These are phyloP conservation scores for Fusarium buharicum DNA, from an alignment of 2,329 filamentous ascomycete species.

Conservation along the genomic window DNA sequence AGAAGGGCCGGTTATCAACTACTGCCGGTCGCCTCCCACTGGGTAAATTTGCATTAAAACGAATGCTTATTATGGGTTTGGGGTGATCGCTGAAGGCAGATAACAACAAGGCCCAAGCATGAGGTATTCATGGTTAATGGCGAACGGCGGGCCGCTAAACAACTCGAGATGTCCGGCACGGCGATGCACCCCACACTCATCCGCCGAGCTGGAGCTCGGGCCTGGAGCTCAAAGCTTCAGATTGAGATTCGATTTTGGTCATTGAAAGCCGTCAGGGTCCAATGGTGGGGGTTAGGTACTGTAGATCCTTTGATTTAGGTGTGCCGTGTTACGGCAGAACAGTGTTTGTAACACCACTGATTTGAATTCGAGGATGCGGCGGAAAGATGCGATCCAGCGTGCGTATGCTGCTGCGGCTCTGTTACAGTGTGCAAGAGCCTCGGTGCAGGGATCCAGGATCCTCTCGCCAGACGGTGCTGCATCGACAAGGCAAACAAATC, in stretches of 20 bases:
- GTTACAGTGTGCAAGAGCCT: conserved; percentile 37
- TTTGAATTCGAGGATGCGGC: conserved; percentile 33
- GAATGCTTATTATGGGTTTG: not conserved
- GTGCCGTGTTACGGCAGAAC: conserved; percentile 13
- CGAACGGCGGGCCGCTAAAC: conserved; percentile 27
- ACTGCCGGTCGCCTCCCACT: conserved; percentile 3
- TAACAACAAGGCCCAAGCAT: conserved; percentile 18
- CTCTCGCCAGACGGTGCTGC: conserved; percentile 17
- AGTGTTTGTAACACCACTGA: conserved; percentile 19
- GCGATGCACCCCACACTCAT: conserved; percentile 41
- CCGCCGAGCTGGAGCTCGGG: conserved; percentile 31
- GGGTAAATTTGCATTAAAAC: not conserved
- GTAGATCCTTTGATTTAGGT: conserved; percentile 31
- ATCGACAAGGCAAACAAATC: conserved; percentile 23
- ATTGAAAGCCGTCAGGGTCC: conserved; percentile 29
- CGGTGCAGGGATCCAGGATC: conserved; percentile 37
- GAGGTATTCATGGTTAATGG: conserved; percentile 15
- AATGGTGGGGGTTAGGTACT: conserved; percentile 28
- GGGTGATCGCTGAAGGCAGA: conserved; percentile 4
- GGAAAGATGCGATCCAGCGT: conserved; percentile 25
- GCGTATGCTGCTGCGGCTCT: conserved; percentile 42
- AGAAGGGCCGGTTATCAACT: conserved; percentile 8
- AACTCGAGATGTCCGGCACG: conserved; percentile 16
- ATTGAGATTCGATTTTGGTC: conserved; percentile 35
- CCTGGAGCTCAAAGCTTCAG: conserved; percentile 32